Base-by-base conservation (phyloP, 2,329 filamentous ascomycete species). In the Penicillium nordicum region DNA sequence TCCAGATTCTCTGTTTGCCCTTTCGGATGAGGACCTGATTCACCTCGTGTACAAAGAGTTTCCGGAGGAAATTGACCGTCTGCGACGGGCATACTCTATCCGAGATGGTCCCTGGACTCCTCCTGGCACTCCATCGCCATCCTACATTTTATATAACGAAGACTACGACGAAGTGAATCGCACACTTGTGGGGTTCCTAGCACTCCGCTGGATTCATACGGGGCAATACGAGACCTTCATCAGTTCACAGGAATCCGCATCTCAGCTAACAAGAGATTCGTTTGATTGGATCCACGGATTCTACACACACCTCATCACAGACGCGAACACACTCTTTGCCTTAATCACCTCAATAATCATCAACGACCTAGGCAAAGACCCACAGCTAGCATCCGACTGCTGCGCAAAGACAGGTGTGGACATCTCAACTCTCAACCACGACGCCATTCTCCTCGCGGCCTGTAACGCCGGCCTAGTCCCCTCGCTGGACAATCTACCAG, bases 151-250 rank as follows among this genome's bases (percentile, higher is more conserved):
- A 27, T 62, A 58, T 48, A n/a, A 55, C 12, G 41, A 58, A 36
- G 30, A 62, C n/a, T 57, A 57, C 30, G 60, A 62, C 14, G 58
- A 62, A 45, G 60, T 60, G 14, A 62, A 62, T 25, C 49, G 58
- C 21, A 58, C 55, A 4, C 44, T 62, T 7, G 53, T 60, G 11
- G 60, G 58, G 18, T 40, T 62, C 18, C 43, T 62, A 25, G 34
- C 58, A n/a, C 18, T 62, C 21, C 58, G 58, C n/a, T 62, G 60
- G 60, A 60, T 62, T 25, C 50, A 62, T 32, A 50, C 34, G 5
- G 53, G 30, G 6, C 42, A 60, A 57, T 60, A 60, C 5, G 58
- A 58, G 21, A 25, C 34, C 2, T 60, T 62, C n/a, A 41, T 62
- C 11, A 16, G 53, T n/a, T 57, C 58, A 5, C 58, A 62, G 29